Base-by-base conservation (phyloP, 1,284 basidiomycete genomes). In the Fistulina hepatica region DNA sequence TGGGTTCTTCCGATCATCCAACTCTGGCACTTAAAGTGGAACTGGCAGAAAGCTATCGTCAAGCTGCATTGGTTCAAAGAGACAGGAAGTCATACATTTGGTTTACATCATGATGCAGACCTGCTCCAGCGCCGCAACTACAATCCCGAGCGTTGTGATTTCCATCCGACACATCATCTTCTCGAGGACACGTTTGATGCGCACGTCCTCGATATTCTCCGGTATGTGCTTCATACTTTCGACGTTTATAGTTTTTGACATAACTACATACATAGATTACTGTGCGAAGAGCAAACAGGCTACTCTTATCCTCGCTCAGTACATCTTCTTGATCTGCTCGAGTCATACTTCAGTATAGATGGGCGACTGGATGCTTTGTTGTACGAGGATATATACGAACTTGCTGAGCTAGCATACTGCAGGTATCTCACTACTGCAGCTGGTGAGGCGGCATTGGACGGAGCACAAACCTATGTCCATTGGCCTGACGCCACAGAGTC, bases 91-190 rank as follows among this genome's bases (percentile, higher is more conserved):
- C 32, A n/a, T 0, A 40, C 36, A 4, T 34, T 48, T 6, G 42
- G 39, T 11, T 21, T 43, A 0, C 38, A 33, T 12, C 34, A 40
- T 12, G 42, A 43, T 28, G 20, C 13, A 8, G 24, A 19, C 0
- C 2, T 31, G 1, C 2, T 43, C 0, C 31, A 34, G 11, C 45
- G 45, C 5, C 32, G 21, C 13, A 48, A 48, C 15, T 42, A 44
- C 17, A 48, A 48, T 25, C 42, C 27, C 13, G 22, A 23, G 6
- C 43, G 43, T 20, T 48, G 47, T 23, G 46, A 48, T 35, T 48
- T 48, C 26, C 46, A 48, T 28, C 42, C 42, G 2, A 40, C 39
- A 1, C 45, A 48, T 25, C 42, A 44, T n/a, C 44, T 46, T 21
- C 16, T 48, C 5, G 42, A 42, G 17, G 46, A 48, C 25, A 32